Conservation (phyloP, 2,329 filamentous ascomycete genomes). For the Pseudogymnoascus sp. region DNA sequence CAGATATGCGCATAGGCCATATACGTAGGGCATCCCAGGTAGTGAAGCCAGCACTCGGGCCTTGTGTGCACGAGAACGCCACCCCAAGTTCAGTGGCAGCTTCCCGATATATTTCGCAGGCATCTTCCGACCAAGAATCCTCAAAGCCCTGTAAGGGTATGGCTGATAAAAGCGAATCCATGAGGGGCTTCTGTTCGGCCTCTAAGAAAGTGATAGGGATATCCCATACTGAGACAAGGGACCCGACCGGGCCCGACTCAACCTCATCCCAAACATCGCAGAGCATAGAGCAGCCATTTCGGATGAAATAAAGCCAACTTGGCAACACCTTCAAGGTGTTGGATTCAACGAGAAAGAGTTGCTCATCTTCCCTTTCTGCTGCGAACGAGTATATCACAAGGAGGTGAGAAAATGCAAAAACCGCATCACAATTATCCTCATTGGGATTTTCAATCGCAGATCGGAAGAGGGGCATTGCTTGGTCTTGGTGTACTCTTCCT, state of each 20-base stretch:
- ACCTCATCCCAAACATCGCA: slow-evolving; percentile 17
- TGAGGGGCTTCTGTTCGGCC: not conserved
- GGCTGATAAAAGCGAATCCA: slow-evolving; percentile 9
- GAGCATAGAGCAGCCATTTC: slow-evolving; percentile 17
- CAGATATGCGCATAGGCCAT: slow-evolving; percentile 17
- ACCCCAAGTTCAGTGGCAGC: slow-evolving; percentile 14
- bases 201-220: slow-evolving; percentile 12
- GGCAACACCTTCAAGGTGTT: slow-evolving; percentile 12
- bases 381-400: slow-evolving; percentile 19
- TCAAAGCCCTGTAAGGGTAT: slow-evolving; percentile 8
- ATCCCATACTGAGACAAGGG: slow-evolving; percentile 14
- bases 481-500: slow-evolving; percentile 14
- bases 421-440: slow-evolving; percentile 15
- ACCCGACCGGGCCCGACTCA: slow-evolving; percentile 12
- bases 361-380: slow-evolving; percentile 17
- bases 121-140: slow-evolving; percentile 11
- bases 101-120: slow-evolving; percentile 11
- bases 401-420: slow-evolving; percentile 16
- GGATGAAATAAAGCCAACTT: slow-evolving; percentile 18
- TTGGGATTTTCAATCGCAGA: slow-evolving; percentile 12
- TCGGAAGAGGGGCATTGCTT: slow-evolving; percentile 16
- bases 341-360: slow-evolving; percentile 12
- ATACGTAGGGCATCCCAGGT: slow-evolving; percentile 18
- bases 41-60: slow-evolving; percentile 11
- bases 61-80: slow-evolving; percentile 14